Percentiles rank a stretch among this genome's conserved stretches.
Evolutionary conservation across 2,329 filamentous ascomycete genomes (phyloP).

Genomic region (Dryadomyces sulphureus): DNA sequence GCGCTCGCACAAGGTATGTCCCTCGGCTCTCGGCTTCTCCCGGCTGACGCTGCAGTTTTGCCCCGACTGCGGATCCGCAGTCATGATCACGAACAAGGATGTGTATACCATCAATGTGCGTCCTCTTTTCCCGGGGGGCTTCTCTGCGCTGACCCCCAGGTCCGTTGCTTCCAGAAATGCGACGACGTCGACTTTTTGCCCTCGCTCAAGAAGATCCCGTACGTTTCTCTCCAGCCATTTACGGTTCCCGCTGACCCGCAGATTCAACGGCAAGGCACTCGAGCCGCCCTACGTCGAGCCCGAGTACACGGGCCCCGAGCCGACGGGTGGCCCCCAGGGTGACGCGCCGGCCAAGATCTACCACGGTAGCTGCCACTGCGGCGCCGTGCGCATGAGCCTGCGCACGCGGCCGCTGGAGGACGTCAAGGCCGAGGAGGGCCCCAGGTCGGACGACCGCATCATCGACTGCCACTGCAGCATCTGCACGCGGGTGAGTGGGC

Average conservation of each 20-base stretch:
- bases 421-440: too few species aligned
- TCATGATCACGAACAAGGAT: slow-evolving; percentile 19
- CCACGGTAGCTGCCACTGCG: slow-evolving; percentile 39
- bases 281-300: slow-evolving; percentile 20
- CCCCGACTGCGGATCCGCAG: slow-evolving; percentile 29
- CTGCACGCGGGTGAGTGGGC: slow-evolving; percentile 24
- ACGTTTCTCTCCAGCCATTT: slow-evolving; percentile 9
- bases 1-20: slow-evolving; percentile 25
- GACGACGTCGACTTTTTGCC: not conserved
- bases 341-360: slow-evolving; percentile 24
- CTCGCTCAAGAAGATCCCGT: slow-evolving; percentile 23
- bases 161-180: slow-evolving; percentile 23
- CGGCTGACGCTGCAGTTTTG: slow-evolving; percentile 28
- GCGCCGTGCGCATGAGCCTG: slow-evolving; percentile 28
- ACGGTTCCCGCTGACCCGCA: slow-evolving; percentile 8
- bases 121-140: not conserved
- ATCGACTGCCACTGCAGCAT: slow-evolving; percentile 37
- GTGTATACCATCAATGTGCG: slow-evolving; percentile 23
- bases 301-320: slow-evolving; percentile 24
- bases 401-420: slow-evolving; percentile 23
- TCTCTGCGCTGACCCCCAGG: slow-evolving; percentile 15
- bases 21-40: not conserved
- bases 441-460: slow-evolving; percentile 11
- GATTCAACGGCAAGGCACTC: slow-evolving; percentile 22
- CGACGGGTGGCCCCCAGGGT: slow-evolving; percentile 18